Evolutionary conservation across 2,329 filamentous ascomycete species (phyloP), one percentile per base, ranked within the genome.

Genomic region (Camillea tinctor): DNA sequence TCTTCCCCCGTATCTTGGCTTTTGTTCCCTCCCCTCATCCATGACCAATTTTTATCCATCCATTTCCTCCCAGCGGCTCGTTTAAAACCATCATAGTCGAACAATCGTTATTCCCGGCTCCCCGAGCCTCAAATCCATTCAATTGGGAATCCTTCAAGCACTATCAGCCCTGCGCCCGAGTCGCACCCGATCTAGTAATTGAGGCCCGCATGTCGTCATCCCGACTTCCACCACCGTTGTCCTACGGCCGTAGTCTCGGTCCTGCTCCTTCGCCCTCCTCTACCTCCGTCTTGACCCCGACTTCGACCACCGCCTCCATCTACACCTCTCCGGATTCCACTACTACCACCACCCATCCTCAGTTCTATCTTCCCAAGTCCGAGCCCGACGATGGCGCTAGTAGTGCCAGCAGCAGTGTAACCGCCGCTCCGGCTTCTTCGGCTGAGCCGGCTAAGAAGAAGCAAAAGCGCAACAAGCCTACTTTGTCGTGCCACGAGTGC

Each of bases 401-500:
- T 58, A 61, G 62, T 51, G 66, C 63, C 2, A 69, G 68, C 59
- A 69, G 69, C 59, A 64, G 63, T 26, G 65, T 59, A 54, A 64
- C 67, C 55, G 63, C 59, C 59, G 63, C 59, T 58, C 64, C 63
- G 55, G 59, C 62, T 36, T 63, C 64, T 11, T 69, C 59, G n/a
- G 54, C 62, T 49, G 68, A 78, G 50, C 81, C 79, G n/a, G 71
- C 77, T 11, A 82, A 78, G 73, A 91, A 90, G 79, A 92, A 90
- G 76, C 90, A 93, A 77, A 93, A 90, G 78, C 85, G 91, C 53
- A 94, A 94, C 76, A 94, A 94, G 74, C 91, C 91, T 3, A 93
- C 90, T 1, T 72, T 93, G 63, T 92, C 88, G 54, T 93, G 91
- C 69, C 84, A 88, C 63, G 89, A 92, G 72, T 94, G 91, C 71